Percentiles rank a stretch among this genome's conserved stretches.
phyloP scores from a whole-genome alignment of 2,329 filamentous ascomycete genomes.

The Penicillium decumbens region DNA sequence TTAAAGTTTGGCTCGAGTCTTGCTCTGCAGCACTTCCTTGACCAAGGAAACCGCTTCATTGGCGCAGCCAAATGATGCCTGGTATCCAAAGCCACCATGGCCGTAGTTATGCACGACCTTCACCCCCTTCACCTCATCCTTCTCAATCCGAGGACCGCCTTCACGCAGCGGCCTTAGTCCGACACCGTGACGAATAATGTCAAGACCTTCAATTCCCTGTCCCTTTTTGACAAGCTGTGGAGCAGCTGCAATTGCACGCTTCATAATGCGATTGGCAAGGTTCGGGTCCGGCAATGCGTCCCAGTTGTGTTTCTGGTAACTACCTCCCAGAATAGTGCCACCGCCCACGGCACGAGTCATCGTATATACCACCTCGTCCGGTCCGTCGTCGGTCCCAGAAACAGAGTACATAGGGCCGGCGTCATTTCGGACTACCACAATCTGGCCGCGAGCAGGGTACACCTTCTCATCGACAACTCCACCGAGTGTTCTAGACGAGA shows the following conservation, averaged over 20 bases:
- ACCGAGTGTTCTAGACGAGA: slow-evolving; percentile 69
- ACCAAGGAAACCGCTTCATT: slow-evolving; percentile 63
- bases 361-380: slow-evolving; percentile 69
- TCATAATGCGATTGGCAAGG: slow-evolving; percentile 78
- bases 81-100: slow-evolving; percentile 58
- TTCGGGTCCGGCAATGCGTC: slow-evolving; percentile 73
- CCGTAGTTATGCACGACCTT: slow-evolving; percentile 48
- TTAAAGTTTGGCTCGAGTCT: slow-evolving; percentile 33
- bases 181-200: slow-evolving; percentile 75
- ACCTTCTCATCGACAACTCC: slow-evolving; percentile 74
- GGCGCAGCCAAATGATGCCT: slow-evolving; percentile 64
- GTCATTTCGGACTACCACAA: slow-evolving; percentile 77
- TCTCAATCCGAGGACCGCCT: slow-evolving; percentile 71
- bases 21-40: slow-evolving; percentile 45
- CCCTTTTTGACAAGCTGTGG: slow-evolving; percentile 50
- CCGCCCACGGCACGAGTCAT: slow-evolving; percentile 78
- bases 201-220: slow-evolving; percentile 64
- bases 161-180: slow-evolving; percentile 71
- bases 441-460: slow-evolving; percentile 74
- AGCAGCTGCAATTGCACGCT: slow-evolving; percentile 48
- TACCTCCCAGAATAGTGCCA: slow-evolving; percentile 82
- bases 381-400: slow-evolving; percentile 69
- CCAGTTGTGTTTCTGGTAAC: slow-evolving; percentile 74
- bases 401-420: slow-evolving; percentile 63
- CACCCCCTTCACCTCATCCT: slow-evolving; percentile 59